Percentiles rank a stretch among this genome's conserved stretches.
Conservation (phyloP, 1,139 yeast species). For the Nadsonia starkeyi-henricii region DNA sequence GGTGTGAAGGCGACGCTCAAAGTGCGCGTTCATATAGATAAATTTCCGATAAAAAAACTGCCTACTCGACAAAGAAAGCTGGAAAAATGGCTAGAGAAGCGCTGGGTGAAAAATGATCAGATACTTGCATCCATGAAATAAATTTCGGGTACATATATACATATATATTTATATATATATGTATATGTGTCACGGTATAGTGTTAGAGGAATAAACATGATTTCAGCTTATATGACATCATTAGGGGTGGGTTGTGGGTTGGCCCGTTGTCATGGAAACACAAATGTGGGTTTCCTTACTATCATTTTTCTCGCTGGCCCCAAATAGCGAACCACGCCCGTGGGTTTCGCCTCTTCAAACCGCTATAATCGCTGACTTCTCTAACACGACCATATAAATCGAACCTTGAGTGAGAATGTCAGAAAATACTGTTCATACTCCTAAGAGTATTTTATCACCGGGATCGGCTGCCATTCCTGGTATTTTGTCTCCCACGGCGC, state of each 20-base stretch:
- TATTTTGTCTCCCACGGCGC: not conserved
- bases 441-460: not conserved
- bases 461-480: not conserved
- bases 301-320: not conserved
- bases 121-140: too few relatives aligned
- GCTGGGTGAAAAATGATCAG: not conserved
- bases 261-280: not conserved
- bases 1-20: not conserved
- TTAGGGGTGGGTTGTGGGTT: too few relatives aligned
- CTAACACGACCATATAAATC: too few relatives aligned
- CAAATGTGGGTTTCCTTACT: not conserved
- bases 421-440: not conserved
- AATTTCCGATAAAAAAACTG: constrained; percentile 33
- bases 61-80: constrained; percentile 28
- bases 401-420: not conserved
- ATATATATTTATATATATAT: too few relatives aligned
- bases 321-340: too few relatives aligned
- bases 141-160: too few relatives aligned
- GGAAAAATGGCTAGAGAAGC: constrained; percentile 7
- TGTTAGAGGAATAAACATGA: too few relatives aligned
- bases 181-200: too few relatives aligned
- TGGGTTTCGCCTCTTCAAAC: too few relatives aligned
- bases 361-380: too few relatives aligned
- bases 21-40: constrained; percentile 37
- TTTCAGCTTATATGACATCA: too few relatives aligned